These are phyloP conservation scores for Mucuna pruriens DNA, from an alignment of 306 rosid genomes.

Conservation along the genomic window DNA sequence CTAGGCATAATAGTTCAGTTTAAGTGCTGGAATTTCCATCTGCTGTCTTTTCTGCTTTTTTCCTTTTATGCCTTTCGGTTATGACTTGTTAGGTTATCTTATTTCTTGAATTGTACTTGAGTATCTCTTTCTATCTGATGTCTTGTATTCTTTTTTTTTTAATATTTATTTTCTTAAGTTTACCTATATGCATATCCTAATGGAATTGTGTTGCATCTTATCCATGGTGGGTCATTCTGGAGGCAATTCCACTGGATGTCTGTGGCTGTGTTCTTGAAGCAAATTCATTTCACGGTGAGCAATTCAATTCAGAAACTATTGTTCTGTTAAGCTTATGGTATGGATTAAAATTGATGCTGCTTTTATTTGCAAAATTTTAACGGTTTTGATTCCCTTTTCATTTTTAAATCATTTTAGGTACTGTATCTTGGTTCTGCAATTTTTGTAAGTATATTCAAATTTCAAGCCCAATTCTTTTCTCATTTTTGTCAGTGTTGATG, in stretches of 20 bases:
- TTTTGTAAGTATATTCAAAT: constrained; percentile 47
- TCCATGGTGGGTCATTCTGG: constrained; percentile 75
- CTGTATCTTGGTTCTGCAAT: constrained; percentile 33
- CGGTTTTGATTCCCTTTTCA: constrained; percentile 18
- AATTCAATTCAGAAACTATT: constrained; percentile 25
- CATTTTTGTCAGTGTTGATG: constrained; percentile 21
- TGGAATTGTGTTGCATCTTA: constrained; percentile 76
- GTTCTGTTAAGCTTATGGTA: constrained; percentile 10
- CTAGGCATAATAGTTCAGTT: constrained; percentile 10
- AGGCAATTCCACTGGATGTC: constrained; percentile 72
- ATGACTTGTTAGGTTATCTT: constrained; percentile 2
- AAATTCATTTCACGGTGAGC: constrained; percentile 57
- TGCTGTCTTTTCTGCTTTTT: neutral
- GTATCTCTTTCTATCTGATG: constrained; percentile 13
- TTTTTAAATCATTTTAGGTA: constrained; percentile 34
- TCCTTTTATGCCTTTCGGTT: neutral
- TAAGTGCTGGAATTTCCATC: neutral
- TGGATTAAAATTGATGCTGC: constrained; percentile 5
- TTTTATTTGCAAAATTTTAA: constrained; percentile 15
- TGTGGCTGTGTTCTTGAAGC: constrained; percentile 53
- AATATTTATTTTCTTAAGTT: constrained; percentile 21
- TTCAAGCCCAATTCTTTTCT: constrained; percentile 32
- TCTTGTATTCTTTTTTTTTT: constrained; percentile 5
- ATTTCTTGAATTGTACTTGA: neutral
- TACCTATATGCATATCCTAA: constrained; percentile 58